Percentiles rank a stretch among this genome's conserved stretches.
phyloP scores from a whole-genome alignment of 1,284 basidiomycete genomes.

The Fistulina hepatica region DNA sequence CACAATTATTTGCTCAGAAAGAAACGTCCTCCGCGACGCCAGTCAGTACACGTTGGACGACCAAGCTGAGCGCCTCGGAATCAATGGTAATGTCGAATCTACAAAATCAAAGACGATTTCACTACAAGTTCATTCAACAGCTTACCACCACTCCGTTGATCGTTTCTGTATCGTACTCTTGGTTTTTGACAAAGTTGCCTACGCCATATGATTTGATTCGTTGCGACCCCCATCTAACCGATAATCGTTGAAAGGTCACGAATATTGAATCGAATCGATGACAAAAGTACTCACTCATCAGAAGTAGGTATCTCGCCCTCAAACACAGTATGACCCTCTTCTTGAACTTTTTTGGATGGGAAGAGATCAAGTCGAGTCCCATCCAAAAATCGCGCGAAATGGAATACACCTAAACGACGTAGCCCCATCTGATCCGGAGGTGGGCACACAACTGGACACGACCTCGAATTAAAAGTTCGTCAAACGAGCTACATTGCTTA shows the following conservation, averaged over 20 bases:
- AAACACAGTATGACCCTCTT: slow-evolving; percentile 23
- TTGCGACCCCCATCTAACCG: slow-evolving; percentile 23
- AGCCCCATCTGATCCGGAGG: slow-evolving; percentile 30
- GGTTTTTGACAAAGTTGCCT: slow-evolving; percentile 23
- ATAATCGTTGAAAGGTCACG: slow-evolving; percentile 1
- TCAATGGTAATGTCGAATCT: too few relatives aligned
- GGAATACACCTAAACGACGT: slow-evolving; percentile 34
- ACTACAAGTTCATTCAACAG: too few relatives aligned
- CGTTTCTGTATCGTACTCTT: slow-evolving; percentile 25
- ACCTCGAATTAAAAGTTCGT: background rate
- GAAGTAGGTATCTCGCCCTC: slow-evolving; percentile 22
- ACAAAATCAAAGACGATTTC: too few relatives aligned
- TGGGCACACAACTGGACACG: slow-evolving; percentile 26
- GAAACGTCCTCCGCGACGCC: too few relatives aligned
- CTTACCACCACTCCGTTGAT: slow-evolving; percentile 21
- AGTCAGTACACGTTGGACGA: too few relatives aligned
- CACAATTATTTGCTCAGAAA: too few relatives aligned
- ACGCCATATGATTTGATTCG: slow-evolving; percentile 26
- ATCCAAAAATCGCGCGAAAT: slow-evolving; percentile 29
- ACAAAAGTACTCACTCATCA: slow-evolving; percentile 18
- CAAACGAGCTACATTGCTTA: slow-evolving; percentile 8
- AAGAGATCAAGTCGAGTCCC: slow-evolving; percentile 21
- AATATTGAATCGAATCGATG: slow-evolving; percentile 2
- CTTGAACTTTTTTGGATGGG: slow-evolving; percentile 22
- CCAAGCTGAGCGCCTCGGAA: too few relatives aligned